Conservation (phyloP, 2,329 filamentous ascomycete species). For the Phyllosticta paracitricarpa region DNA sequence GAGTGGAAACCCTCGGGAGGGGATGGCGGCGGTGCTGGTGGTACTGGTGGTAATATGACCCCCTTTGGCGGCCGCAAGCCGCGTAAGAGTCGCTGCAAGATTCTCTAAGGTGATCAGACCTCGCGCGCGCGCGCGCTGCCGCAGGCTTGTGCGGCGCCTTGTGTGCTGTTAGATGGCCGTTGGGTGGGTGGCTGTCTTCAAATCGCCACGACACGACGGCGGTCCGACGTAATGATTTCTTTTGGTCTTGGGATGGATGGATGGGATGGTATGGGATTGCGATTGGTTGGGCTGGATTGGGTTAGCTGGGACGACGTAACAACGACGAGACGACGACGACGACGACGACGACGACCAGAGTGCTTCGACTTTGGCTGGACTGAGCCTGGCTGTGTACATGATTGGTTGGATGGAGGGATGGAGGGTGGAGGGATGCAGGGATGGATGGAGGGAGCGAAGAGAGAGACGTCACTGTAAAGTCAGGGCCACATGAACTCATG, state of each 20-base stretch:
- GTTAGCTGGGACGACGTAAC: not conserved
- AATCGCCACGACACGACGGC: not conserved
- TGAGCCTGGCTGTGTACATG: too few species aligned
- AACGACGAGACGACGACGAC: not conserved
- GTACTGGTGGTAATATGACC: constrained; percentile 3
- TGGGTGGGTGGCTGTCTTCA: not conserved
- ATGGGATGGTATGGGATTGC: not conserved
- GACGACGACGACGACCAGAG: not conserved
- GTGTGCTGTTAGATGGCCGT: not conserved
- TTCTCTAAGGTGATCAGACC: constrained; percentile 21
- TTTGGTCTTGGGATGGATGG: not conserved
- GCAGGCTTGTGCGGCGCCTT: too few species aligned
- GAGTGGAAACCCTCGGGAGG: constrained; percentile 28
- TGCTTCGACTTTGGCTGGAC: not conserved
- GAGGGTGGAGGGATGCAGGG: too few species aligned
- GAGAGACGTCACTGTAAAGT: too few species aligned
- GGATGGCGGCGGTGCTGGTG: constrained; percentile 6
- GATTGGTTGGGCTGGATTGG: not conserved
- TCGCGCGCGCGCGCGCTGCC: too few species aligned
- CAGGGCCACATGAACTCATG: too few species aligned
- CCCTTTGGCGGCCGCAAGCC: constrained; percentile 24
- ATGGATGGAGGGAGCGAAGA: too few species aligned
- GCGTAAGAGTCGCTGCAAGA: constrained; percentile 30
- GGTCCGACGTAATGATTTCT: not conserved
- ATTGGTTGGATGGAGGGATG: too few species aligned